These are phyloP conservation scores for Ascochyta pisi DNA, from an alignment of 2,329 filamentous ascomycete genomes.

Conservation along the genomic window DNA sequence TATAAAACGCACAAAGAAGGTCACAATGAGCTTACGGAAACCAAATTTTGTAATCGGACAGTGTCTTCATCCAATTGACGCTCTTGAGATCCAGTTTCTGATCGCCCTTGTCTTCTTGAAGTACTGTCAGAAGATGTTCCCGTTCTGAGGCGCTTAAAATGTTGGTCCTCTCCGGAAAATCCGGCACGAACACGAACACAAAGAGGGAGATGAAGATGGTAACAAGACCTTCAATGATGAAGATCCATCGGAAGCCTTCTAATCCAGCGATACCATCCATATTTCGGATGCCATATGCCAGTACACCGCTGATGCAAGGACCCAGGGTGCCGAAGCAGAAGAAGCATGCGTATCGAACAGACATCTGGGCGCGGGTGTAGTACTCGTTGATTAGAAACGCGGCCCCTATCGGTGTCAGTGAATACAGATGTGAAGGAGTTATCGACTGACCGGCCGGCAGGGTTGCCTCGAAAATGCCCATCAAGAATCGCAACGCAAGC, in stretches of 20 bases:
- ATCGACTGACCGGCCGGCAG: slow-evolving; percentile 35
- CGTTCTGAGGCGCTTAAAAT: slow-evolving; percentile 59
- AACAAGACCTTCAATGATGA: slow-evolving; percentile 66
- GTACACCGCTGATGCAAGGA: slow-evolving; percentile 62
- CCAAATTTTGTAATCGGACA: slow-evolving; percentile 64
- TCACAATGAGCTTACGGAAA: slow-evolving; percentile 59
- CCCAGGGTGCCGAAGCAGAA: slow-evolving; percentile 61
- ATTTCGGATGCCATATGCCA: slow-evolving; percentile 54
- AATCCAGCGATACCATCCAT: slow-evolving; percentile 37
- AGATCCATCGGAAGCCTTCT: slow-evolving; percentile 55
- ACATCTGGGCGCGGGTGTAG: slow-evolving; percentile 62
- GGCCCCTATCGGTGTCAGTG: slow-evolving; percentile 28
- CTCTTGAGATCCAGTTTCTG: slow-evolving; percentile 55
- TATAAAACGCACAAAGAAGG: slow-evolving; percentile 31
- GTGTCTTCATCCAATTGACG: slow-evolving; percentile 54
- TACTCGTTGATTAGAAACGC: slow-evolving; percentile 40
- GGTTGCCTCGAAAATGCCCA: slow-evolving; percentile 44
- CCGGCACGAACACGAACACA: slow-evolving; percentile 60
- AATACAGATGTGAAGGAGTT: not conserved
- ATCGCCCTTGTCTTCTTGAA: slow-evolving; percentile 55
- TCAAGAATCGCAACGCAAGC: slow-evolving; percentile 39
- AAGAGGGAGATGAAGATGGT: slow-evolving; percentile 57
- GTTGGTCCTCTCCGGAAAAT: slow-evolving; percentile 58
- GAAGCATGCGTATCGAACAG: slow-evolving; percentile 61
- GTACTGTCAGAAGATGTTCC: slow-evolving; percentile 59